Evolutionary conservation across 148 eudicot genomes (phyloP).

Genomic region (Chenopodium quinoa): DNA sequence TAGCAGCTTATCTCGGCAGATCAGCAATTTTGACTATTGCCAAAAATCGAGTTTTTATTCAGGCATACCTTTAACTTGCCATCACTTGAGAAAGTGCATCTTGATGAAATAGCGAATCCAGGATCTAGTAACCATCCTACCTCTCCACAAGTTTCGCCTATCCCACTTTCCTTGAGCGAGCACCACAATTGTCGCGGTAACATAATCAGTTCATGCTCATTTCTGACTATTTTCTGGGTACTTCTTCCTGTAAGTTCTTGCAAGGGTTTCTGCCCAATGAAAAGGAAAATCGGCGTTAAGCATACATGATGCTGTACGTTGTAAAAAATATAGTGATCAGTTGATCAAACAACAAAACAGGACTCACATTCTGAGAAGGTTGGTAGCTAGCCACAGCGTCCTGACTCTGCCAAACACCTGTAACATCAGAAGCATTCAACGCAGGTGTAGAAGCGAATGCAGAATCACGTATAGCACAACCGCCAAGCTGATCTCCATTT

Average conservation of each 20-base stretch:
- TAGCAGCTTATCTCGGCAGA: not conserved
- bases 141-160: slow-evolving; percentile 63
- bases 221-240: slow-evolving; percentile 44
- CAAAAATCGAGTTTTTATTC: not conserved
- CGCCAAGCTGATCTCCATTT: slow-evolving; percentile 93
- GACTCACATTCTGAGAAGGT: slow-evolving; percentile 47
- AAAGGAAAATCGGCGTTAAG: slow-evolving; percentile 2
- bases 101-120: slow-evolving; percentile 71
- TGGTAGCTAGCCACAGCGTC: slow-evolving; percentile 47
- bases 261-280: slow-evolving; percentile 34
- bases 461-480: slow-evolving; percentile 90
- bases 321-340: not conserved
- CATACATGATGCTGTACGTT: not conserved
- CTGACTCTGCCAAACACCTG: slow-evolving; percentile 70
- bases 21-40: not conserved
- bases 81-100: slow-evolving; percentile 60
- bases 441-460: slow-evolving; percentile 71
- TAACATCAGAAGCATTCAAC: slow-evolving; percentile 46
- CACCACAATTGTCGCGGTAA: slow-evolving; percentile 86
- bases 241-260: slow-evolving; percentile 50
- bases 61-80: slow-evolving; percentile 57
- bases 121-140: slow-evolving; percentile 78
- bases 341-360: not conserved
- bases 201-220: slow-evolving; percentile 41
- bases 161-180: slow-evolving; percentile 47